These are phyloP conservation scores for Gomphus bonarii DNA, from an alignment of 1,284 basidiomycete genomes.

Conservation along the genomic window DNA sequence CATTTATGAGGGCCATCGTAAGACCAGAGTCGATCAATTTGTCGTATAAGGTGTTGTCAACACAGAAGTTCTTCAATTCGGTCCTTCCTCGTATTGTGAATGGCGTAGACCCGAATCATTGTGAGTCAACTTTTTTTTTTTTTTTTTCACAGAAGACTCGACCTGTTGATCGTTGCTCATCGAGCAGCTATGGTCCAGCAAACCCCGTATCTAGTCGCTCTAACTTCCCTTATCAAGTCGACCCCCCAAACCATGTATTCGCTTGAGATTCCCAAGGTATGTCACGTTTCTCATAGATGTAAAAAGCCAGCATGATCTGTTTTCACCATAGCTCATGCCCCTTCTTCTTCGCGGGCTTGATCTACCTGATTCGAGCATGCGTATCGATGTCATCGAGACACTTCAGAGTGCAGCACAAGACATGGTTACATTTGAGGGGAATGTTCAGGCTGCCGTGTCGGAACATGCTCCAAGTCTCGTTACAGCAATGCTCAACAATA, in stretches of 20 bases:
- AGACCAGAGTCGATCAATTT: not conserved
- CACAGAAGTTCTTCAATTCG: slow-evolving; percentile 73
- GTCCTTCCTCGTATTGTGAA: slow-evolving; percentile 69
- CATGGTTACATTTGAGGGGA: slow-evolving; percentile 32
- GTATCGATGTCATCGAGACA: slow-evolving; percentile 73
- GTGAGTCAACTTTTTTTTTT: not conserved
- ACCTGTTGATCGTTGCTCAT: not conserved
- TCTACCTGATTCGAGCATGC: slow-evolving; percentile 62
- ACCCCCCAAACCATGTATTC: slow-evolving; percentile 70
- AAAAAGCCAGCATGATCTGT: not conserved
- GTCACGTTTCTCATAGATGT: slow-evolving; percentile 17
- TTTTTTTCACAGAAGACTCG: not conserved
- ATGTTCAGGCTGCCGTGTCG: slow-evolving; percentile 37
- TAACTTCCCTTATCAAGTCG: slow-evolving; percentile 74
- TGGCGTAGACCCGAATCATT: slow-evolving; percentile 32
- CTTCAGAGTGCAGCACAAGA: slow-evolving; percentile 64
- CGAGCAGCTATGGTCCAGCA: slow-evolving; percentile 28
- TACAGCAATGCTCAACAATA: slow-evolving; percentile 60
- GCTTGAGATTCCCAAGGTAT: slow-evolving; percentile 56
- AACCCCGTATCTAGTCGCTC: slow-evolving; percentile 72
- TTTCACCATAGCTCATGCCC: slow-evolving; percentile 65
- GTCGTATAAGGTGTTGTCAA: slow-evolving; percentile 60
- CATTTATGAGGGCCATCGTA: not conserved
- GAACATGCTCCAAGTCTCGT: slow-evolving; percentile 66
- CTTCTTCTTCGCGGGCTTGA: slow-evolving; percentile 80